Percentiles rank a stretch among this genome's conserved stretches.
Conservation (phyloP, 2,329 filamentous ascomycete genomes). For the Tolypocladium amazonense region DNA sequence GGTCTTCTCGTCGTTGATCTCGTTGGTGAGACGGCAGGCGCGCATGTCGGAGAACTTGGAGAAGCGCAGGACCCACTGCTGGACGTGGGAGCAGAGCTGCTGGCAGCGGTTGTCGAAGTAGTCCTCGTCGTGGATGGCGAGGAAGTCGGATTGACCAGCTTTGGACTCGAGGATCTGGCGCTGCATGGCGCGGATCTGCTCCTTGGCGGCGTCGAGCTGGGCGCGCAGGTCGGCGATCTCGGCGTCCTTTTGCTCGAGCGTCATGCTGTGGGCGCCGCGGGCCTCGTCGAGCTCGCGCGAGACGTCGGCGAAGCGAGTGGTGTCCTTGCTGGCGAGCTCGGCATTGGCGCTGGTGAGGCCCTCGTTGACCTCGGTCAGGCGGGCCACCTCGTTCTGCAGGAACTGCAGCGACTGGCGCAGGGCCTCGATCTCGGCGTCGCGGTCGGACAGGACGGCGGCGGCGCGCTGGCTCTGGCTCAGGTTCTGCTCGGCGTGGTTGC, state of each 20-base stretch:
- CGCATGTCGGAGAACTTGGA: conserved; percentile 95
- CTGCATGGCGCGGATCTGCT: conserved; percentile 42
- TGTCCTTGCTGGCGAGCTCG: conserved; percentile 66
- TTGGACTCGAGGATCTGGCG: conserved; percentile 47
- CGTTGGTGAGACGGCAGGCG: conserved; percentile 69
- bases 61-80: conserved; percentile 96
- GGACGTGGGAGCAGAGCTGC: conserved; percentile 87
- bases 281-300: conserved; percentile 59
- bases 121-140: conserved; percentile 76
- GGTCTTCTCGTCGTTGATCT: conserved; percentile 85
- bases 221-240: conserved; percentile 70
- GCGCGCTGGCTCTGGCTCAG: conserved; percentile 55
- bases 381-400: conserved; percentile 70
- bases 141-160: conserved; percentile 58
- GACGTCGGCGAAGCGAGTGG: conserved; percentile 55
- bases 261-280: conserved; percentile 51
- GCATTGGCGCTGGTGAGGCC: conserved; percentile 68
- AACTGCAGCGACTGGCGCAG: conserved; percentile 70
- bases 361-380: conserved; percentile 74
- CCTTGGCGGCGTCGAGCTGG: conserved; percentile 65
- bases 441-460: conserved; percentile 63
- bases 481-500: conserved; percentile 55
- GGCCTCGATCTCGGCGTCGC: conserved; percentile 76
- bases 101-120: conserved; percentile 93
- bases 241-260: conserved; percentile 69